phyloP scores from a whole-genome alignment of 306 rosid genomes.

The Sophora flavescens region DNA sequence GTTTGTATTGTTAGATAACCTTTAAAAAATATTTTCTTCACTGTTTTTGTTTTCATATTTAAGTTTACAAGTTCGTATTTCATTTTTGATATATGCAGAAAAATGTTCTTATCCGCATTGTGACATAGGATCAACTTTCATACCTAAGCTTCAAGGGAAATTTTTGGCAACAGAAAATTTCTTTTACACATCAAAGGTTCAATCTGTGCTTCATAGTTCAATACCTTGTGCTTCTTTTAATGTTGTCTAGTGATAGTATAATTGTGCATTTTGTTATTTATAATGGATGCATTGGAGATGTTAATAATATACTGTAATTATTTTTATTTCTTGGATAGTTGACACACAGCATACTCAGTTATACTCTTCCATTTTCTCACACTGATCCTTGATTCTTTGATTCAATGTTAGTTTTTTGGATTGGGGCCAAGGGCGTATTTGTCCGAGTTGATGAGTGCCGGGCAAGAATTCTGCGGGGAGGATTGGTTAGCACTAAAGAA shows the following conservation, averaged over 20 bases:
- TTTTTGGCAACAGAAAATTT: conserved; percentile 97
- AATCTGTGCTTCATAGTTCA: conserved; percentile 38
- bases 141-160: conserved; percentile 87
- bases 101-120: conserved; percentile 72
- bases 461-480: conserved; percentile 82
- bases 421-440: conserved; percentile 71
- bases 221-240: conserved; percentile 11
- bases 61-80: conserved; percentile 1
- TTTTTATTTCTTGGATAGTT: conserved; percentile 18
- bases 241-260: conserved; percentile 35
- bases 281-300: conserved; percentile 35
- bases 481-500: conserved; percentile 78
- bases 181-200: conserved; percentile 92
- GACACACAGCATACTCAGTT: conserved; percentile 31
- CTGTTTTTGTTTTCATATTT: conserved; percentile 30
- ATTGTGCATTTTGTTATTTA: conserved; percentile 24
- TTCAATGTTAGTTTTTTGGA: conserved; percentile 73
- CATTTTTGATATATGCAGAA: conserved; percentile 56
- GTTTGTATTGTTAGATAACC: conserved; percentile 30
- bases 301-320: conserved; percentile 3
- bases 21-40: conserved; percentile 36
- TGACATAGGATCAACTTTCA: conserved; percentile 80
- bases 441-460: conserved; percentile 80
- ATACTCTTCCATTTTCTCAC: conserved; percentile 20
- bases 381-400: conserved; percentile 36